phyloP scores from a whole-genome alignment of 257 asterid species.

The Solanum appendiculatum region DNA sequence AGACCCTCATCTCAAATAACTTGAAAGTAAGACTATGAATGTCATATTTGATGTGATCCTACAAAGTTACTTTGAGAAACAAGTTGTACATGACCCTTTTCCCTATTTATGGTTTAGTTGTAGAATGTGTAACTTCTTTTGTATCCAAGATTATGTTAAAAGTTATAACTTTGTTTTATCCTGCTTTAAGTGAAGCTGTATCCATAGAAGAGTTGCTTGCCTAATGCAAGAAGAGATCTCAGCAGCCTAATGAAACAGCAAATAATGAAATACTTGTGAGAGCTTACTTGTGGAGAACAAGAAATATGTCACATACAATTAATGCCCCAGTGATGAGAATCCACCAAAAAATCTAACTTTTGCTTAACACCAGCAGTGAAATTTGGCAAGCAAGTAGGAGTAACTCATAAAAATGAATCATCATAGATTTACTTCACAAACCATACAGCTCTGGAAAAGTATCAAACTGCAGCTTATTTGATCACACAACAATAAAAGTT shows the following conservation, averaged over 20 bases:
- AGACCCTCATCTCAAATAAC: background rate
- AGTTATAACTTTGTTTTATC: background rate
- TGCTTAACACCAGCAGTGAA: background rate
- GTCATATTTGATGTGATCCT: background rate
- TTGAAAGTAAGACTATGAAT: background rate
- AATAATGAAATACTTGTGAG: background rate
- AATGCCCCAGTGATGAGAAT: conserved; percentile 21
- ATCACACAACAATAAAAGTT: background rate
- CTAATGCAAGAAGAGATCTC: background rate
- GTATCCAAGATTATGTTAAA: background rate
- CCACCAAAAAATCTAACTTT: conserved; percentile 18
- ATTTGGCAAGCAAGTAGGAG: background rate
- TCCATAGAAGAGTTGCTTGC: background rate
- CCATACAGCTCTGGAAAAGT: background rate
- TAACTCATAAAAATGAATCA: background rate
- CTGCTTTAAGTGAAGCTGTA: background rate
- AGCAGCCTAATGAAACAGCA: background rate
- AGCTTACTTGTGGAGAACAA: conserved; percentile 22
- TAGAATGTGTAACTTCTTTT: background rate
- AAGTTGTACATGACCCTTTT: background rate
- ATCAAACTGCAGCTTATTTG: background rate
- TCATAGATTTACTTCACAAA: background rate
- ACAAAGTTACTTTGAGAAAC: background rate
- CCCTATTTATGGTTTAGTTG: background rate
- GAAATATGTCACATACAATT: conserved; percentile 13